A percentile compares a stretch with the other conserved stretches of the same genome.
phyloP scores from a whole-genome alignment of 2,329 filamentous ascomycete species.

The Claviceps sorghi region DNA sequence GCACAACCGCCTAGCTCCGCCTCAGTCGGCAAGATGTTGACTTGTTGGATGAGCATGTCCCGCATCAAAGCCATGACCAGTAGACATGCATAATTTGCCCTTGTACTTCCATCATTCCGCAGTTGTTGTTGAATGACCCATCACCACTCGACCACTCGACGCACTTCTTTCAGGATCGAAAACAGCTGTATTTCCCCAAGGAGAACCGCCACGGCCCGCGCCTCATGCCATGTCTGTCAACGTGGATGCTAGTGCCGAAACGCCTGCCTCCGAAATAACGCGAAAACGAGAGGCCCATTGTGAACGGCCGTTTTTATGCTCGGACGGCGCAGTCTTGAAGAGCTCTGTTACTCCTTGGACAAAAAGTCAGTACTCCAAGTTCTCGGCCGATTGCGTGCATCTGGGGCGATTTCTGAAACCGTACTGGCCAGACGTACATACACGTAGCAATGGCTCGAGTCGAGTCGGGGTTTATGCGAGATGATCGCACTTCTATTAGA shows the following conservation, averaged over 20 bases:
- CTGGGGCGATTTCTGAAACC: background rate
- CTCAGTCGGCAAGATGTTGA: background rate
- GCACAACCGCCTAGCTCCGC: background rate
- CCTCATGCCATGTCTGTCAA: conserved; percentile 30
- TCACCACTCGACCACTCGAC: background rate
- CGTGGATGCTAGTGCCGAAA: conserved; percentile 34
- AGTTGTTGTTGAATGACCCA: background rate
- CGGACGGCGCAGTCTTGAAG: background rate
- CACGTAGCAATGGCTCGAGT: background rate
- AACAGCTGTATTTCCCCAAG: conserved; percentile 36
- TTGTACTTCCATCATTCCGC: background rate
- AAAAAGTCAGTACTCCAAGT: background rate
- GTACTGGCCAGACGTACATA: background rate
- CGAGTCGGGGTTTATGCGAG: background rate
- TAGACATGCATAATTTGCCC: background rate
- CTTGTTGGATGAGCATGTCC: background rate
- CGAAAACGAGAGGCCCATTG: conserved; percentile 33
- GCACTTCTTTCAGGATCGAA: conserved; percentile 13
- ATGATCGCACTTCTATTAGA: background rate
- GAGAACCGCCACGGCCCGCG: conserved; percentile 37
- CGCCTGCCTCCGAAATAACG: conserved; percentile 33
- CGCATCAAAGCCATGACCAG: background rate
- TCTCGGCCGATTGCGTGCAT: background rate
- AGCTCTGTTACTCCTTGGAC: background rate
- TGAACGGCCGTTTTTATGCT: conserved; percentile 1